These are phyloP conservation scores for Antarctomyces pellizariae DNA, from an alignment of 495 filamentous ascomycete species.

Conservation along the genomic window DNA sequence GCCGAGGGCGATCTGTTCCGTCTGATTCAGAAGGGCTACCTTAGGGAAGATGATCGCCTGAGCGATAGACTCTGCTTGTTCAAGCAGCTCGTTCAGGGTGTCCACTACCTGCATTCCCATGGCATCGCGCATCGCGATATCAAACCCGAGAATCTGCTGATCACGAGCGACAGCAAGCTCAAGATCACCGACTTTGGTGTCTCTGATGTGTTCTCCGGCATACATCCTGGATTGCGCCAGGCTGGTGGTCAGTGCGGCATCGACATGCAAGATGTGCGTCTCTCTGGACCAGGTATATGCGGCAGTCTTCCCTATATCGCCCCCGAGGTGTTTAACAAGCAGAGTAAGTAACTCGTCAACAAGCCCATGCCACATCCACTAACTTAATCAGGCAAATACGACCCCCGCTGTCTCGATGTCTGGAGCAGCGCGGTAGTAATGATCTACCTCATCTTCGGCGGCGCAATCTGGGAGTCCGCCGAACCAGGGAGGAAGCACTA, in stretches of 20 bases:
- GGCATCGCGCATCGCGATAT: constrained; percentile 66
- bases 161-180: constrained; percentile 41
- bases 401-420: constrained; percentile 50
- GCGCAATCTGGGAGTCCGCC: constrained; percentile 40
- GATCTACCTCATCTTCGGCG: constrained; percentile 39
- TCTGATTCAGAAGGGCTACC: constrained; percentile 38
- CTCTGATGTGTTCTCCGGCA: constrained; percentile 50
- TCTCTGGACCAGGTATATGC: constrained; percentile 47
- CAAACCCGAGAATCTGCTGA: constrained; percentile 57
- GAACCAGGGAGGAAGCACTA: constrained; percentile 25
- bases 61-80: constrained; percentile 55
- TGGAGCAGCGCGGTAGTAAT: constrained; percentile 62
- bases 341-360: constrained; percentile 24
- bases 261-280: constrained; percentile 36
- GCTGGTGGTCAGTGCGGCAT: constrained; percentile 40
- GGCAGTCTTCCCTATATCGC: constrained; percentile 59
- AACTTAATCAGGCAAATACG: constrained; percentile 30
- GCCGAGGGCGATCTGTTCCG: constrained; percentile 45
- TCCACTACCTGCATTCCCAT: constrained; percentile 42
- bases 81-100: constrained; percentile 52
- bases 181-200: constrained; percentile 71
- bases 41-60: constrained; percentile 31
- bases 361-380: no score
- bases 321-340: constrained; percentile 46
- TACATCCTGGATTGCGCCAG: constrained; percentile 42